Conservation (phyloP, 768 basidiomycete species). For the Suillus subluteus region DNA sequence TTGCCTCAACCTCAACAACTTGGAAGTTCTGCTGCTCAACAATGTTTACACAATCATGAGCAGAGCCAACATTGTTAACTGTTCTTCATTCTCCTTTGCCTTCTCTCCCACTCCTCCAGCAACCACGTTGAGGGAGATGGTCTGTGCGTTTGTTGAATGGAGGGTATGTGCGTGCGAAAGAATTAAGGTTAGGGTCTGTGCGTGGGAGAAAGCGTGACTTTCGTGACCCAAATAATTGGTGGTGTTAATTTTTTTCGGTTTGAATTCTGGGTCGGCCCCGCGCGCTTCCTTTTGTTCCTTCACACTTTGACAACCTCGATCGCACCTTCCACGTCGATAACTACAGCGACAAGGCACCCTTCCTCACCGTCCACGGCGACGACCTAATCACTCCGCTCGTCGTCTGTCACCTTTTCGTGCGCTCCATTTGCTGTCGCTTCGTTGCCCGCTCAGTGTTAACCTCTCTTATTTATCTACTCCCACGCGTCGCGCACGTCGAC, state of each 20-base stretch:
- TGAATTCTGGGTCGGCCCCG: constrained; percentile 47
- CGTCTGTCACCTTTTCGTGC: constrained; percentile 26
- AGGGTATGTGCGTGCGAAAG: constrained; percentile 35
- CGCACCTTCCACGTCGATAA: constrained; percentile 46
- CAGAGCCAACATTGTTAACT: not conserved
- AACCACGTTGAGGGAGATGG: not conserved
- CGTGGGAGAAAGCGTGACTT: constrained; percentile 40
- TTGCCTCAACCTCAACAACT: constrained; percentile 1
- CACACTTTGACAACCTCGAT: constrained; percentile 48
- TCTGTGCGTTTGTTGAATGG: constrained; percentile 21
- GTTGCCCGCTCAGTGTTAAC: constrained; percentile 25
- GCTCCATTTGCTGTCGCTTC: constrained; percentile 24
- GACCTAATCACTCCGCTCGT: constrained; percentile 21
- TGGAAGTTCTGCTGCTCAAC: not conserved
- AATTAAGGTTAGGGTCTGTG: constrained; percentile 49
- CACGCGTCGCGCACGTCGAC: constrained; percentile 44
- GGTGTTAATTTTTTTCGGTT: constrained; percentile 43
- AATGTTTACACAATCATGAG: not conserved
- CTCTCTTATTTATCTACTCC: constrained; percentile 40
- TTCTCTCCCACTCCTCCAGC: not conserved
- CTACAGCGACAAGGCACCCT: constrained; percentile 46
- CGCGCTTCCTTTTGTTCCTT: constrained; percentile 48
- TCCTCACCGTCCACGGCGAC: constrained; percentile 44
- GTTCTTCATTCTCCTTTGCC: not conserved
- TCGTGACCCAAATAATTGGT: constrained; percentile 43